These are phyloP conservation scores for Acer campestre DNA, from an alignment of 345 rosid genomes.

Conservation along the genomic window DNA sequence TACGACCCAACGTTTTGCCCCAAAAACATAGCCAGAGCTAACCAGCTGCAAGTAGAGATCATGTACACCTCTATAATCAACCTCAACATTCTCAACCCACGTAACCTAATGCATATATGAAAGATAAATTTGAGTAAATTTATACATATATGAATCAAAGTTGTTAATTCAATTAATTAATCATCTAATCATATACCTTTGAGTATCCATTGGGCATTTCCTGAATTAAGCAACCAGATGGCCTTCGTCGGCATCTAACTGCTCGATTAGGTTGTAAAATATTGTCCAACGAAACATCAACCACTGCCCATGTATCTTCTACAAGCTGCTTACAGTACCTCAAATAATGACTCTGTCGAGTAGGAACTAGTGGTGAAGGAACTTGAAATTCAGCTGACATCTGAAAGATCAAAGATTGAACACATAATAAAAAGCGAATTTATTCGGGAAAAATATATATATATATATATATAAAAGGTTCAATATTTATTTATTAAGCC, in stretches of 20 bases:
- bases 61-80: conserved; percentile 70
- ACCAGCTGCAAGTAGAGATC: conserved; percentile 62
- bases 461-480: not conserved
- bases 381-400: conserved; percentile 87
- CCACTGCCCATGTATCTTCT: conserved; percentile 90
- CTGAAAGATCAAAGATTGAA: conserved; percentile 32
- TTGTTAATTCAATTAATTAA: not conserved
- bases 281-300: conserved; percentile 85
- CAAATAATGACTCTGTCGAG: conserved; percentile 67
- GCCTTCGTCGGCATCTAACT: conserved; percentile 65
- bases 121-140: not conserved
- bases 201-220: conserved; percentile 81
- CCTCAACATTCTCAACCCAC: conserved; percentile 95
- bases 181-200: conserved; percentile 40
- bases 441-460: not conserved
- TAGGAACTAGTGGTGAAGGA: conserved; percentile 77
- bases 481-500: too few species aligned
- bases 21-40: conserved; percentile 68
- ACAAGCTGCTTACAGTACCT: conserved; percentile 78
- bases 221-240: conserved; percentile 90
- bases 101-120: conserved; percentile 54
- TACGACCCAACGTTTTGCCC: conserved; percentile 89
- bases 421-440: not conserved
- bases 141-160: not conserved
- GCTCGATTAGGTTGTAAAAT: conserved; percentile 46